phyloP scores from a whole-genome alignment of 2,329 filamentous ascomycete genomes.

The Bertia moriformis region DNA sequence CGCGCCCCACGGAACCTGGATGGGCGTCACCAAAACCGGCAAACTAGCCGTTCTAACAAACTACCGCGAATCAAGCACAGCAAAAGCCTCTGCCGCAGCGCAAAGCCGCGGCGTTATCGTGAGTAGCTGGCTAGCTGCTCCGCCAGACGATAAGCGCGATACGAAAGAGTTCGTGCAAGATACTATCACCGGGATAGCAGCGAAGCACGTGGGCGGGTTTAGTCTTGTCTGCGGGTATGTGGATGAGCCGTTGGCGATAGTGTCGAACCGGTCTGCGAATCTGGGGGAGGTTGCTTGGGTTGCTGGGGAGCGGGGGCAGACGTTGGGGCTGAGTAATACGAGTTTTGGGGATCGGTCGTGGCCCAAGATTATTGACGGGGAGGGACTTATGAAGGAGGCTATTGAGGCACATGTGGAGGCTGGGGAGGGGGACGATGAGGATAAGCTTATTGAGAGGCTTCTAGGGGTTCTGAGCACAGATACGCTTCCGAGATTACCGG shows the following conservation, averaged over 20 bases:
- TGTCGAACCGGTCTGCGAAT: constrained; percentile 45
- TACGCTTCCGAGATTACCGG: constrained; percentile 32
- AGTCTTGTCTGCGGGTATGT: constrained; percentile 43
- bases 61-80: constrained; percentile 36
- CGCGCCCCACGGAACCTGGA: constrained; percentile 45
- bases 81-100: constrained; percentile 24
- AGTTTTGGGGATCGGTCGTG: constrained; percentile 41
- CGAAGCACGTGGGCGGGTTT: constrained; percentile 46
- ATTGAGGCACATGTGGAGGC: constrained; percentile 26
- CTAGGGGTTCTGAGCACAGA: constrained; percentile 36
- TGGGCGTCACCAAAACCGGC: constrained; percentile 44
- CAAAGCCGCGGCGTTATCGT: constrained; percentile 42
- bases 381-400: constrained; percentile 31
- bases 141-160: constrained; percentile 18
- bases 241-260: constrained; percentile 34
- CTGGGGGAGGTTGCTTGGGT: constrained; percentile 34
- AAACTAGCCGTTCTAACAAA: constrained; percentile 50
- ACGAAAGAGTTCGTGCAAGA: constrained; percentile 14
- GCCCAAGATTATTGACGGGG: constrained; percentile 45
- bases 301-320: constrained; percentile 28
- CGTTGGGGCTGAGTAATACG: constrained; percentile 45
- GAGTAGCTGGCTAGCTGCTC: constrained; percentile 37
- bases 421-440: constrained; percentile 25
- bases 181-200: constrained; percentile 34
- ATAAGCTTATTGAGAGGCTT: constrained; percentile 32